phyloP scores from a whole-genome alignment of 768 basidiomycete genomes.

The Multifurca ochricompacta region DNA sequence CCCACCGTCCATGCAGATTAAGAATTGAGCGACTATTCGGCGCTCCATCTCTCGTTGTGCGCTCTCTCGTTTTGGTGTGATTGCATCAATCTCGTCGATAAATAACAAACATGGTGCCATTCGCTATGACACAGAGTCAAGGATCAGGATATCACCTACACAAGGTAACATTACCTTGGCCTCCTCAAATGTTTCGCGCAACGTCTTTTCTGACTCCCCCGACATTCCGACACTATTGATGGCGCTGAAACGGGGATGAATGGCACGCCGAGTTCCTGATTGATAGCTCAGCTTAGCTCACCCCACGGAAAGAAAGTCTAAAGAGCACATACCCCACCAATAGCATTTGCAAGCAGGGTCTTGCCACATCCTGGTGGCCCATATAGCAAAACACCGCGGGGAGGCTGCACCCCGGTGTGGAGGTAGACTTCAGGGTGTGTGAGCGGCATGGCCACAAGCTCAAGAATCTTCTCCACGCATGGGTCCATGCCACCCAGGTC shows the following conservation, averaged over 20 bases:
- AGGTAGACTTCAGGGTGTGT: conserved; percentile 94
- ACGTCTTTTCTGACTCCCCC: conserved; percentile 94
- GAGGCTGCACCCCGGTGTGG: conserved; percentile 87
- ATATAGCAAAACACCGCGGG: conserved; percentile 85
- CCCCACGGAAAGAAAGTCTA: not conserved
- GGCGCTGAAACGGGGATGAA: conserved; percentile 95
- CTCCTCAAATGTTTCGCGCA: conserved; percentile 95
- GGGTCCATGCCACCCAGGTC: conserved; percentile 83
- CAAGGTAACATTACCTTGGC: conserved; percentile 57
- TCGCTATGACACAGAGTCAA: conserved; percentile 38
- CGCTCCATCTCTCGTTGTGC: conserved; percentile 98
- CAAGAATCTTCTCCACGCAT: conserved; percentile 88
- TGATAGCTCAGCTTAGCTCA: not conserved
- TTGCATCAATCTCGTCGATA: conserved; percentile 97
- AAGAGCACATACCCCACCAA: conserved; percentile 70
- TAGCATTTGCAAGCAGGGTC: conserved; percentile 87
- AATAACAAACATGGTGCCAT: conserved; percentile 90
- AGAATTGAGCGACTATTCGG: conserved; percentile 92
- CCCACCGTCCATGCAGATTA: conserved; percentile 98
- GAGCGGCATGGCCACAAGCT: conserved; percentile 93
- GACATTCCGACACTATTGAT: conserved; percentile 95
- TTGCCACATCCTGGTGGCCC: conserved; percentile 98
- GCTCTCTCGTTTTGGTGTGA: conserved; percentile 95
- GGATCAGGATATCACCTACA: not conserved
- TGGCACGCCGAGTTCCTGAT: conserved; percentile 82